Percentiles rank a stretch among this genome's conserved stretches.
Evolutionary conservation across 805 yeast species (phyloP).

Genomic region (Phaffomyces thermotolerans): DNA sequence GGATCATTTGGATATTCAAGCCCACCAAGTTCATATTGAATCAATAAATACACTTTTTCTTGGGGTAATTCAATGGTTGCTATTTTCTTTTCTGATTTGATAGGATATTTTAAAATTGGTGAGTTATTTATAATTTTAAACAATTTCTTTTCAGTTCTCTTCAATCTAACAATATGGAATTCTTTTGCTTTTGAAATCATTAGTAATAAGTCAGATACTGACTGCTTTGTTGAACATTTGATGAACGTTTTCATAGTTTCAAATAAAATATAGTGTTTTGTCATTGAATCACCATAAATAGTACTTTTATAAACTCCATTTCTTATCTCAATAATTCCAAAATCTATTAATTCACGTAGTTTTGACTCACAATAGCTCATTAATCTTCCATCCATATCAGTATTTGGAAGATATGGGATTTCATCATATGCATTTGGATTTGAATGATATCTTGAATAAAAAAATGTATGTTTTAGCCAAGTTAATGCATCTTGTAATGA

Average conservation of each 20-base stretch:
- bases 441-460: conserved; percentile 35
- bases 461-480: conserved; percentile 45
- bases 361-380: conserved; percentile 28
- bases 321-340: conserved; percentile 23
- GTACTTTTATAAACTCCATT: conserved; percentile 26
- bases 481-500: conserved; percentile 31
- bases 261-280: conserved; percentile 38
- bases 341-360: conserved; percentile 27
- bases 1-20: conserved; percentile 37
- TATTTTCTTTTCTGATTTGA: conserved; percentile 23
- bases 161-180: conserved; percentile 33
- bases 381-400: conserved; percentile 27
- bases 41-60: conserved; percentile 35
- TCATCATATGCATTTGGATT: conserved; percentile 36
- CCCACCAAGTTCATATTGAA: conserved; percentile 47
- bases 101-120: conserved; percentile 32
- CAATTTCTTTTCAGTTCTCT: conserved; percentile 37
- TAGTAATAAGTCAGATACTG: conserved; percentile 17
- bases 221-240: conserved; percentile 8
- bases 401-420: conserved; percentile 15
- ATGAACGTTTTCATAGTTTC: conserved; percentile 35
- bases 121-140: conserved; percentile 37
- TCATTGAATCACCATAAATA: conserved; percentile 41
- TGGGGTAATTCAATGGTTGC: conserved; percentile 18
- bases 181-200: conserved; percentile 34